Evolutionary conservation across 2,329 filamentous ascomycete genomes (phyloP).

Genomic region (Ophiostoma piceae): DNA sequence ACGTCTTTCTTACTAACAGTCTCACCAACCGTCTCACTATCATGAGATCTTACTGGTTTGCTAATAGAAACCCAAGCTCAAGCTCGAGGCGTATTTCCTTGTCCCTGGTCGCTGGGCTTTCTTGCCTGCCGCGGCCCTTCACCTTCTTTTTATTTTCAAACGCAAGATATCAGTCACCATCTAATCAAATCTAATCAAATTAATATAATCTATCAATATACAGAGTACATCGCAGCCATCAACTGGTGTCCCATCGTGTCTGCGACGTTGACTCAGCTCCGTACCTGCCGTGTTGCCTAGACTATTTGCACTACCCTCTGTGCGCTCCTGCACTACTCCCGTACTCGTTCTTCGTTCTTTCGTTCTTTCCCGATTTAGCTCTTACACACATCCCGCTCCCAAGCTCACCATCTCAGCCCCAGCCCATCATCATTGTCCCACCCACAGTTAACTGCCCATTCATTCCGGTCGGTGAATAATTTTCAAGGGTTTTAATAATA

Average conservation of each 20-base stretch:
- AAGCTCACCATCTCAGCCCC: conserved; percentile 6
- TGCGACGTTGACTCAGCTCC: background rate
- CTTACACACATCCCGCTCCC: background rate
- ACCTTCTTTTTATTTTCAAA: background rate
- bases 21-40: background rate
- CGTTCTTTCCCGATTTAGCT: conserved; percentile 15
- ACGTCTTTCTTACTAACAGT: background rate
- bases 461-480: background rate
- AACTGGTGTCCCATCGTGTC: background rate
- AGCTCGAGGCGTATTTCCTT: background rate
- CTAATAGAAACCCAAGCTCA: background rate
- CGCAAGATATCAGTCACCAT: background rate
- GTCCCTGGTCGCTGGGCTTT: background rate
- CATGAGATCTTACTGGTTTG: background rate
- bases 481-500: too few relatives aligned
- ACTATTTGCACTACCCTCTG: background rate
- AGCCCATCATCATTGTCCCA: conserved; percentile 5
- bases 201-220: too few relatives aligned
- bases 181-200: too few relatives aligned
- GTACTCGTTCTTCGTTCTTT: conserved; percentile 1
- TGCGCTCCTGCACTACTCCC: background rate
- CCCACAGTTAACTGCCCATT: background rate
- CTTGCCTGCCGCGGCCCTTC: background rate
- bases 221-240: background rate
- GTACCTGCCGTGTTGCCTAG: background rate